These are phyloP conservation scores for Alternaria viburni DNA, from an alignment of 2,329 filamentous ascomycete species.

Conservation along the genomic window DNA sequence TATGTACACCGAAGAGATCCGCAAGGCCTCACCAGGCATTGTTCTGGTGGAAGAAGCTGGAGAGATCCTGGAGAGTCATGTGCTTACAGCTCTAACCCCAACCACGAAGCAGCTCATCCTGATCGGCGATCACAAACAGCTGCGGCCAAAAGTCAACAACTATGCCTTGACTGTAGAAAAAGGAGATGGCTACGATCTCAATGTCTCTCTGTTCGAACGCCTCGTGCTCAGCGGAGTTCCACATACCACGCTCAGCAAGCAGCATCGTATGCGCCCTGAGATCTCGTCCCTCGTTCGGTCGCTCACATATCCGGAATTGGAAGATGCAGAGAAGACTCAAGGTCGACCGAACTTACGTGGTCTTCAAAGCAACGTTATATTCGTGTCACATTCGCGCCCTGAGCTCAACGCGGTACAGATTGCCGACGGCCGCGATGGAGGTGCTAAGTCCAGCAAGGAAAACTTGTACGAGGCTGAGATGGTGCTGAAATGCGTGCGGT, in stretches of 20 bases:
- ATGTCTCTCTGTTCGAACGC: conserved; percentile 72
- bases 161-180: conserved; percentile 68
- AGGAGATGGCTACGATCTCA: conserved; percentile 70
- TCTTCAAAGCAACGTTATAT: conserved; percentile 66
- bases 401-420: conserved; percentile 58
- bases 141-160: conserved; percentile 70
- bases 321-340: conserved; percentile 60
- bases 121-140: conserved; percentile 76
- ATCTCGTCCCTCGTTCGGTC: conserved; percentile 66
- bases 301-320: conserved; percentile 67
- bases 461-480: conserved; percentile 72
- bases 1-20: conserved; percentile 63
- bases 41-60: conserved; percentile 75
- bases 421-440: conserved; percentile 59
- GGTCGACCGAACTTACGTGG: conserved; percentile 60
- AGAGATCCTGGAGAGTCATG: conserved; percentile 73
- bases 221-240: conserved; percentile 63
- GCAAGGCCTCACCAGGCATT: conserved; percentile 62
- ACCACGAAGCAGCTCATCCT: conserved; percentile 68
- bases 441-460: conserved; percentile 61
- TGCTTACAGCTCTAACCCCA: conserved; percentile 64
- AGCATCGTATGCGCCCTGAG: conserved; percentile 73
- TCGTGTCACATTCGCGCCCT: conserved; percentile 66
- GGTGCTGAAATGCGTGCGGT: conserved; percentile 68
- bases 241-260: conserved; percentile 62